Percentiles rank a stretch among this genome's conserved stretches.
These are phyloP conservation scores for Mycena sanguinolenta DNA, from an alignment of 768 basidiomycete genomes.

Conservation along the genomic window DNA sequence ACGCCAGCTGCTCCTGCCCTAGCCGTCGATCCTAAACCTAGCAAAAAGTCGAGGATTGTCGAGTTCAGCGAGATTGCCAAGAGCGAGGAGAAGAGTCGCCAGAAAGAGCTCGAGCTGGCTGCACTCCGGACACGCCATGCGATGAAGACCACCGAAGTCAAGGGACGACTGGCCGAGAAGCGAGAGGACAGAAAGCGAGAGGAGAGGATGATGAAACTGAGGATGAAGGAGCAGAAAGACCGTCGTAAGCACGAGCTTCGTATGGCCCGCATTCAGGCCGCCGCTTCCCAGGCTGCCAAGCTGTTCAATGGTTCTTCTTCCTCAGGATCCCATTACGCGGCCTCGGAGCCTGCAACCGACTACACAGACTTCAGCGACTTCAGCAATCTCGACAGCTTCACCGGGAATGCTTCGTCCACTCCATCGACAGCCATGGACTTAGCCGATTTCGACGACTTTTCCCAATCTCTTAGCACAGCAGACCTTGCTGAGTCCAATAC, in stretches of 20 bases:
- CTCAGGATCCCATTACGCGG: not conserved
- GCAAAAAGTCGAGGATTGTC: slow-evolving; percentile 17
- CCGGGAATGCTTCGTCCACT: not conserved
- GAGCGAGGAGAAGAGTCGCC: slow-evolving; percentile 16
- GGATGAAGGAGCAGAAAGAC: not conserved
- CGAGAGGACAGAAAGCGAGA: slow-evolving; percentile 10
- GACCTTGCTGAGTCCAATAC: too few relatives aligned
- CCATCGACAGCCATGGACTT: not conserved
- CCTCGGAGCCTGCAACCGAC: slow-evolving; percentile 8
- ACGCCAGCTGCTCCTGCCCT: not conserved
- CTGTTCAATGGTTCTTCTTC: not conserved
- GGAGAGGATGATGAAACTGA: not conserved
- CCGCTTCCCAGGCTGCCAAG: slow-evolving; percentile 13
- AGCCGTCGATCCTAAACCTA: not conserved
- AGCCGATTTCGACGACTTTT: not conserved
- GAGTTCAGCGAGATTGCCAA: too few relatives aligned
- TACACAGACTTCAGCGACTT: not conserved
- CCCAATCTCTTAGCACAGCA: too few relatives aligned
- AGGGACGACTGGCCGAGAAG: not conserved
- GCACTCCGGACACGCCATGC: not conserved
- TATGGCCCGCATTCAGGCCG: not conserved
- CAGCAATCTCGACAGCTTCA: not conserved
- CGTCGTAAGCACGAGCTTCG: slow-evolving; percentile 41
- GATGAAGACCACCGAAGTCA: not conserved
- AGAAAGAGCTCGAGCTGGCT: slow-evolving; percentile 21